A percentile compares a stretch with the other conserved stretches of the same genome.
Evolutionary conservation across 139 green algal genomes (phyloP).

Genomic region (Desmodesmus armatus): DNA sequence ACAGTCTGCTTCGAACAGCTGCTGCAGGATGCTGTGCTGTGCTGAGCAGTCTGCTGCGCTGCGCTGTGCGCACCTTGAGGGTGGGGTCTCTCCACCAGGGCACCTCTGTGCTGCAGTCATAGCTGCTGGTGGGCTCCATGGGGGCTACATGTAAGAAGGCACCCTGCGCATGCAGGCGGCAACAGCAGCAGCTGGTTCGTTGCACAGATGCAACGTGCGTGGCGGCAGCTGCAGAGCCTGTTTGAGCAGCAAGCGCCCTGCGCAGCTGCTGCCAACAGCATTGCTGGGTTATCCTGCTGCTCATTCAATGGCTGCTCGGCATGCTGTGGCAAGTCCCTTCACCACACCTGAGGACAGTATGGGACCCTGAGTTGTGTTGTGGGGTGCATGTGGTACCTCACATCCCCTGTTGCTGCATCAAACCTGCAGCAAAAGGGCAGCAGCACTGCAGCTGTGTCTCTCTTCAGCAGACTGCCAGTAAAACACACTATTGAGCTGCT

Average conservation of each 20-base stretch:
- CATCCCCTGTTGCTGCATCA: constrained; percentile 64
- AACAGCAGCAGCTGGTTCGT: background rate
- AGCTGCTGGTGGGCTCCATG: constrained; percentile 64
- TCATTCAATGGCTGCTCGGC: background rate
- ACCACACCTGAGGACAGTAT: constrained; percentile 62
- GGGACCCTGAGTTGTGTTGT: constrained; percentile 62
- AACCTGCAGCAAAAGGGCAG: constrained; percentile 62
- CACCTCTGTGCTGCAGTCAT: constrained; percentile 65
- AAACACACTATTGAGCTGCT: too few relatives aligned
- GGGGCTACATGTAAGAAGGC: constrained; percentile 78
- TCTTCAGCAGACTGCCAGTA: too few relatives aligned
- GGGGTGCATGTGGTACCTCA: constrained; percentile 65
- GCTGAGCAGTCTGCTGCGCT: background rate
- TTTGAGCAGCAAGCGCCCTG: background rate
- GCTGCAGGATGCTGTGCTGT: background rate
- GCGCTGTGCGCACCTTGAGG: constrained; percentile 46
- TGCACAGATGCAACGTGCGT: background rate
- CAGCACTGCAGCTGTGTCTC: too few relatives aligned
- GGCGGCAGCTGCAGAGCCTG: background rate
- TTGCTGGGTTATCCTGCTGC: background rate
- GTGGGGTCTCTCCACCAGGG: constrained; percentile 78
- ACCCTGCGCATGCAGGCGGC: constrained; percentile 59
- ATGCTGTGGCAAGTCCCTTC: background rate
- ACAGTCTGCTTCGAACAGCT: background rate
- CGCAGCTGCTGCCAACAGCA: background rate